phyloP scores from a whole-genome alignment of 495 filamentous ascomycete genomes.

The Hypoxylon subgilvum region DNA sequence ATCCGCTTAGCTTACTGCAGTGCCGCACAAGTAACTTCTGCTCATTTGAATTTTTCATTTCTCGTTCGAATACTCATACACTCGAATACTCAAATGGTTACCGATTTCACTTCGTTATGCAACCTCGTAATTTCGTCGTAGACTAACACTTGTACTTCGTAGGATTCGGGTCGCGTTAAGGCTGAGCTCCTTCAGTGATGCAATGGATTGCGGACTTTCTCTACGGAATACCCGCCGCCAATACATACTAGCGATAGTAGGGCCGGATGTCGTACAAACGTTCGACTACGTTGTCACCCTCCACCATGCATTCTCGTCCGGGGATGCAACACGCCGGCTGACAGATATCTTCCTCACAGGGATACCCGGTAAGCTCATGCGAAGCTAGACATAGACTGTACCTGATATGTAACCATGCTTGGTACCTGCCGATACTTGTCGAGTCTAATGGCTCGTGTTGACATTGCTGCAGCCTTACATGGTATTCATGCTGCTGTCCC shows the following conservation, averaged over 20 bases:
- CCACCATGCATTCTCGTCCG: slow-evolving; percentile 10
- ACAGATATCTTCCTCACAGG: slow-evolving; percentile 28
- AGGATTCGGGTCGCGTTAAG: background rate
- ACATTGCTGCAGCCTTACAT: slow-evolving; percentile 33
- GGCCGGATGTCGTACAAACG: slow-evolving; percentile 17
- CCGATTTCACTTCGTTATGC: slow-evolving; percentile 7
- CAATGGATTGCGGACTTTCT: slow-evolving; percentile 13
- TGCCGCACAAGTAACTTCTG: slow-evolving; percentile 5
- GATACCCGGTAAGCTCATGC: slow-evolving; percentile 22
- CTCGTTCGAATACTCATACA: background rate
- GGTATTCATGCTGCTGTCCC: slow-evolving; percentile 27
- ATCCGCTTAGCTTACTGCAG: slow-evolving; percentile 26
- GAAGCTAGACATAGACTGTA: slow-evolving; percentile 23
- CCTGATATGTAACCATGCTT: slow-evolving; percentile 26
- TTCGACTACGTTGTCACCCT: slow-evolving; percentile 14
- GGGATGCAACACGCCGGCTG: slow-evolving; percentile 29
- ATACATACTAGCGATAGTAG: background rate
- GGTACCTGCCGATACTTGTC: slow-evolving; percentile 35
- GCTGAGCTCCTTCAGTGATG: slow-evolving; percentile 1
- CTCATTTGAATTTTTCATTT: slow-evolving; percentile 3
- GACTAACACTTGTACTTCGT: background rate
- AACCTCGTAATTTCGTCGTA: slow-evolving; percentile 5
- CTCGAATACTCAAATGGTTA: no score
- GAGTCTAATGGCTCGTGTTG: slow-evolving; percentile 32
- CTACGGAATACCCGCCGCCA: background rate